Base-by-base conservation (phyloP, 306 rosid species). In the Oemleria cerasiformis region DNA sequence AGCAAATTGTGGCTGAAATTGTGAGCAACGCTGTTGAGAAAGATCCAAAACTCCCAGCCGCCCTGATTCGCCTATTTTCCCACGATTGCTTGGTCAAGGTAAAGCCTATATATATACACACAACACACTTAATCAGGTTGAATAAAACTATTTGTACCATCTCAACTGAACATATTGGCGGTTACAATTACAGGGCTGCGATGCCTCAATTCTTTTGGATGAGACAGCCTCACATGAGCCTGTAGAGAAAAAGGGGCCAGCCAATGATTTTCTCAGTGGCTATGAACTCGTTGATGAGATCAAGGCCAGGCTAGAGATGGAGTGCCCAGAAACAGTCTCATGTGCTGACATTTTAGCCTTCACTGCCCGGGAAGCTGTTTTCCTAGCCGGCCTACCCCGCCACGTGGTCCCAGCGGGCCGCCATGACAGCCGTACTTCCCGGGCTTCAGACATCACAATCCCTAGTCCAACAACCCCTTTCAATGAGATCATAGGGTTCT, bases 21-120 rank as follows among this genome's bases (percentile, higher is more conserved):
- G 25, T 86, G 5, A 14, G 3, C 0, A 21, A 17, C 0, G 69
- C 65, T n/a, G 7, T 34, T 7, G 14, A 7, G 23, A 2, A 1
- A 0, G 77, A 92, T 72, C 84, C 68, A 39, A n/a, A 47, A 1
- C 73, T 77, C 10, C n/a, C 82, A 4, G 81, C 86, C 10, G 68
- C 34, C 71, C 5, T 92, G 75, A 0, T 92, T 23, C 90, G 97
- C 72, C 83, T 88, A 21, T 73, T 77, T 2, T 88, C 87, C 84
- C 97, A 90, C 23, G 98, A 92, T 45, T 92, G 97, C 78, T 84
- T 88, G 45, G 92, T 92, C 21, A 80, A 55, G 47, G 96, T 92
- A 73, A 82, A 30, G 86, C 16, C 8, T 15, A 49, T 49, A 14
- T 16, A 16, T 15, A 49, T 49, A 30, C 36, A 30, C 36, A 30